Evolutionary conservation across 1,284 basidiomycete species (phyloP), one percentile per base, ranked within the genome.

Genomic region (Neolentinus lepideus): DNA sequence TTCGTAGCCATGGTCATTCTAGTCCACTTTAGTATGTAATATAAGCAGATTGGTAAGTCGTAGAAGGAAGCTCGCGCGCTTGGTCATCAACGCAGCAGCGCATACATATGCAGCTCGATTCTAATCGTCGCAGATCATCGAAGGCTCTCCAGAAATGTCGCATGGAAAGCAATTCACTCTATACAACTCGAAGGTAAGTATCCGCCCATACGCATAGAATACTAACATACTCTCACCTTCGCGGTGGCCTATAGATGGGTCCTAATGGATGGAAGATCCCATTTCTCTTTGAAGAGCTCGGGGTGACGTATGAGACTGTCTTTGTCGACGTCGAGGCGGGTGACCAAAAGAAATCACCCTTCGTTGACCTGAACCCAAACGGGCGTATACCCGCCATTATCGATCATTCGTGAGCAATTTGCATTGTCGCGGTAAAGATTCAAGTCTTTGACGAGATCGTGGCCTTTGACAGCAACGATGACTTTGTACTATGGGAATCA

Each of bases 401-500:
- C 27, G 71, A 73, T 60, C 69, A 71, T 61, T 8, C 9, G 51
- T 50, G 22, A 14, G 47, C 25, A 14, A 25, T n/a, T n/a, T 16
- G 8, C 47, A 12, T 4, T 50, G 12, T 31, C 16, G 43, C 16
- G 19, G n/a, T n/a, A n/a, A n/a, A n/a, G n/a, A n/a, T n/a, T 46
- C 6, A 63, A 31, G 63, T 61, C 61, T 58, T 46, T 12, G 59
- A 31, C 16, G 9, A 9, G 16, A 43, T 22, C 53, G 12, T 9
- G 43, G 11, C 38, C 14, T 21, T 3, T 50, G 8, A n/a, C 4
- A 50, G 47, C 6, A 52, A 52, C 27, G 70, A 74, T 53, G 70
- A 81, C 56, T 84, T 84, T 60, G 65, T 72, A 3, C 77, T 89
- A n/a, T 88, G 85, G 58, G 88, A 91, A 69, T 81, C 79, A 2